Conservation (phyloP, 2,329 filamentous ascomycete genomes). For the Colletotrichum coccodes region DNA sequence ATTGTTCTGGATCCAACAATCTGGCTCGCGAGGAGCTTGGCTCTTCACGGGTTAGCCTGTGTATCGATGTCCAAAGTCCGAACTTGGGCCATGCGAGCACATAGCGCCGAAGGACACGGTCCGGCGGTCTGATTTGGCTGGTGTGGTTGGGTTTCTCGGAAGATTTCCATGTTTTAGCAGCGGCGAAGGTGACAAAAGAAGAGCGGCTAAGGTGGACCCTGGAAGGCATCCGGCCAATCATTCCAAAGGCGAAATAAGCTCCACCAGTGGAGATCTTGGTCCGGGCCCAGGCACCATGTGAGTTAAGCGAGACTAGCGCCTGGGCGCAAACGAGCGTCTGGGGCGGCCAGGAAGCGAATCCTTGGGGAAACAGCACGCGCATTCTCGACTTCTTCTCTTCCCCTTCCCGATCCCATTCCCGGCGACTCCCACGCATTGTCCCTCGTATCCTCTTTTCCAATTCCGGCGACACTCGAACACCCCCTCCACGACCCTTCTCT, state of each 20-base stretch:
- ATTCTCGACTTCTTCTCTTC: background rate
- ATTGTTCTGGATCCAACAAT: background rate
- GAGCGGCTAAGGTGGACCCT: background rate
- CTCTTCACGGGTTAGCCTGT: background rate
- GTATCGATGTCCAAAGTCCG: no score
- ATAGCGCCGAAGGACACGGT: constrained; percentile 18
- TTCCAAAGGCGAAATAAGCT: background rate
- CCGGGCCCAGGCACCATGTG: constrained; percentile 4
- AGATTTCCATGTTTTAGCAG: background rate
- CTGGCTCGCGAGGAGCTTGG: background rate
- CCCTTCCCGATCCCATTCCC: background rate
- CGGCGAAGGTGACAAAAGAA: background rate
- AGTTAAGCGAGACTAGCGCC: background rate
- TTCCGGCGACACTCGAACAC: background rate
- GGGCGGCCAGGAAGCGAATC: background rate
- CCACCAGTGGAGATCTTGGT: background rate
- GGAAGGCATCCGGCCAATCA: background rate
- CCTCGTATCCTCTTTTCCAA: background rate
- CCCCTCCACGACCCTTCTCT: background rate
- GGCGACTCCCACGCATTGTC: background rate
- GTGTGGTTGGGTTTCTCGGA: constrained; percentile 1
- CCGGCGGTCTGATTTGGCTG: background rate
- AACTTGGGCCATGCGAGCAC: background rate
- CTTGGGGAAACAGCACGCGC: constrained; percentile 1
- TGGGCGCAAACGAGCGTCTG: background rate